phyloP scores from a whole-genome alignment of 2,329 filamentous ascomycete genomes.

The Plenodomus lindquistii region DNA sequence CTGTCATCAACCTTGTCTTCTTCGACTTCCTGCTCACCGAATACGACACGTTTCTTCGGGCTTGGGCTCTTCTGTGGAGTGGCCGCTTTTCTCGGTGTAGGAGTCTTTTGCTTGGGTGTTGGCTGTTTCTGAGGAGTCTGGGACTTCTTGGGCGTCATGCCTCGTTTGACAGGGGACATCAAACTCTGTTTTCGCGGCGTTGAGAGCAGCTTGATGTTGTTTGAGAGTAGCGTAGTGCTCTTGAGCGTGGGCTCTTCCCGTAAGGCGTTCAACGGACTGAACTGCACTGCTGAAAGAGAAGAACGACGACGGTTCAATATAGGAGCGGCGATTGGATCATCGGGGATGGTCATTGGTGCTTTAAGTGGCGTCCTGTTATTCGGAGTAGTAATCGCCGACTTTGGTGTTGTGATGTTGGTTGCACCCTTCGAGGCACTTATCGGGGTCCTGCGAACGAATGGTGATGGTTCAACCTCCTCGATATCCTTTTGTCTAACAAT shows the following conservation, averaged over 20 bases:
- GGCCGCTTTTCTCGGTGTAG: slow-evolving; percentile 38
- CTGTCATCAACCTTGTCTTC: slow-evolving; percentile 32
- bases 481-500: slow-evolving; percentile 29
- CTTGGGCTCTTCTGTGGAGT: slow-evolving; percentile 35
- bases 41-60: slow-evolving; percentile 39
- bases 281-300: slow-evolving; percentile 39
- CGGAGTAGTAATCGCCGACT: slow-evolving; percentile 25
- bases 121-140: slow-evolving; percentile 44
- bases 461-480: slow-evolving; percentile 40
- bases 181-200: slow-evolving; percentile 54
- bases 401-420: slow-evolving; percentile 25
- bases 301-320: slow-evolving; percentile 42
- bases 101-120: slow-evolving; percentile 48
- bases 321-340: slow-evolving; percentile 40
- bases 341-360: slow-evolving; percentile 25
- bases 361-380: slow-evolving; percentile 15
- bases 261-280: slow-evolving; percentile 37
- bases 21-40: slow-evolving; percentile 30
- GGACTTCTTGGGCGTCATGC: slow-evolving; percentile 42
- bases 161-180: slow-evolving; percentile 48
- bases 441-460: slow-evolving; percentile 35
- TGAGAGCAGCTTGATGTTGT: slow-evolving; percentile 53
- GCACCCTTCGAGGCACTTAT: slow-evolving; percentile 23
- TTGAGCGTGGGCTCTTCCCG: slow-evolving; percentile 36
- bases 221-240: slow-evolving; percentile 41